Base-by-base conservation (phyloP, 495 filamentous ascomycete species). In the Penicillium manginii region DNA sequence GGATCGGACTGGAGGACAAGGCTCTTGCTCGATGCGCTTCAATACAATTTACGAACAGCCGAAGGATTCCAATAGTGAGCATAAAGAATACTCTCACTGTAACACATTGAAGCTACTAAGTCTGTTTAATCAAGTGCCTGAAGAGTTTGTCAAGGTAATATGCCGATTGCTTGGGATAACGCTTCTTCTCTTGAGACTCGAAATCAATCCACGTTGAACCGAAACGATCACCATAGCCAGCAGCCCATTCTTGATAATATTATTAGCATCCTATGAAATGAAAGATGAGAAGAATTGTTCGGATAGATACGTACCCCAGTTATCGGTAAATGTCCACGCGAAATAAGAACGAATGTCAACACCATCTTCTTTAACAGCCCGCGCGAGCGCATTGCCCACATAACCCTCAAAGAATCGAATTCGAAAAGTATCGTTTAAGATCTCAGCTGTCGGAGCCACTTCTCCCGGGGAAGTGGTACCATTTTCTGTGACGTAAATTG, bases 401-500 rank as follows among this genome's bases (percentile, higher is more conserved):
- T 82, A 81, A 0, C 68, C 72, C 48, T 75, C 68, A 43, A 81
- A 81, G 56, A 79, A 82, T 39, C 69, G 68, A 15, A 72, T 73
- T 9, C 79, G 68, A 64, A 81, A 78, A 22, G 63, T 63, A 53
- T 82, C 79, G 49, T 80, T 66, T 11, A 80, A 63, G 3, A 72
- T 62, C 31, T 76, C 73, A 10, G 73, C 63, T 3, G 66, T 70
- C 7, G 73, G 71, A 0, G 67, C 70, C n/a, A 62, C 62, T 59
- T 81, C 79, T 31, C 75, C 78, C 55, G 80, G 78, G 8, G 77
- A 63, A 1, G 75, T 77, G 3, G 78, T 80, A 11, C 79, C 79
- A 33, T 81, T 82, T 63, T 81, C 79, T 1, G 79, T 82, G n/a
- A 82, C 69, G 54, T 75, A 81, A 37, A 82, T 80, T 3, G 79